phyloP scores from a whole-genome alignment of 495 filamentous ascomycete species.

The Hypoxylon lenormandii region DNA sequence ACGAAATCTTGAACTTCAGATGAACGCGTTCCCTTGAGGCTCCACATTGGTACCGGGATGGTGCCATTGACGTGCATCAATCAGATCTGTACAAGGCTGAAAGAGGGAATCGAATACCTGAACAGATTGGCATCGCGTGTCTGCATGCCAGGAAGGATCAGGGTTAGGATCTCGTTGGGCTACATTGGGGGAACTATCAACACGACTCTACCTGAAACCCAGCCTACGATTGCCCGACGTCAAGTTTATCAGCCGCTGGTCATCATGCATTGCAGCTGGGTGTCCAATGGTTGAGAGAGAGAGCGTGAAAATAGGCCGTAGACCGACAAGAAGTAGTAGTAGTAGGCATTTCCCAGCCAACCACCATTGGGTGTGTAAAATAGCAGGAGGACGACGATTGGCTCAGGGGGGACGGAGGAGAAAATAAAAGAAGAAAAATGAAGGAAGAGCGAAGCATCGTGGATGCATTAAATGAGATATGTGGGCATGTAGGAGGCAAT shows the following conservation, averaged over 20 bases:
- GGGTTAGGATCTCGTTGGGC: conserved; percentile 45
- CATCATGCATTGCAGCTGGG: conserved; percentile 45
- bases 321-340: conserved; percentile 43
- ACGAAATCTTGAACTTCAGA: conserved; percentile 33
- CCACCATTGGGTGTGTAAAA: conserved; percentile 16
- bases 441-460: conserved; percentile 40
- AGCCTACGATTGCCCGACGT: conserved; percentile 38
- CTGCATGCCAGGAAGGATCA: conserved; percentile 37
- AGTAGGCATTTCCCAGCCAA: conserved; percentile 33
- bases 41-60: conserved; percentile 39
- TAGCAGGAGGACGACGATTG: conserved; percentile 29
- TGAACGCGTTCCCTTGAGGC: conserved; percentile 43
- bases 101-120: conserved; percentile 47
- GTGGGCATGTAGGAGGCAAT: conserved; percentile 46
- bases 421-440: conserved; percentile 19
- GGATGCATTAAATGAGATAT: conserved; percentile 47
- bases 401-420: conserved; percentile 9
- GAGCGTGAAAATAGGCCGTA: conserved; percentile 36
- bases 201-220: conserved; percentile 38
- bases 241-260: conserved; percentile 45
- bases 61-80: conserved; percentile 50
- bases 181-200: conserved; percentile 38
- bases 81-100: conserved; percentile 54
- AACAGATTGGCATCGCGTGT: conserved; percentile 43
- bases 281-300: conserved; percentile 39